phyloP scores from a whole-genome alignment of 257 asterid genomes.

The Salvia hispanica region DNA sequence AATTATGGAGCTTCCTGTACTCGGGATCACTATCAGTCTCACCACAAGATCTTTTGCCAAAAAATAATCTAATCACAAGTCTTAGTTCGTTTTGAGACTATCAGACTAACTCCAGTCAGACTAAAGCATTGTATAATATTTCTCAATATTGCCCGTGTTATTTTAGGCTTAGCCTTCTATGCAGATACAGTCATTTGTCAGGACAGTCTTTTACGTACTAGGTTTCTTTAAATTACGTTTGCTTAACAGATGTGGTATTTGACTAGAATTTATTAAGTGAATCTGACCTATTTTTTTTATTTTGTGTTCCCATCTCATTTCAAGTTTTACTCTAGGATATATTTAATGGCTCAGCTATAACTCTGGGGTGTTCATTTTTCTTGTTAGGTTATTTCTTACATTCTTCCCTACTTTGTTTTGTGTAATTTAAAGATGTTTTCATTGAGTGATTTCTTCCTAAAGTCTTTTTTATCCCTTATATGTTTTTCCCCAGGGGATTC shows the following conservation, averaged over 20 bases:
- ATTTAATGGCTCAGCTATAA: conserved; percentile 11
- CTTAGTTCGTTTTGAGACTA: not conserved
- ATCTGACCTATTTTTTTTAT: not conserved
- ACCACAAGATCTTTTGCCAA: not conserved
- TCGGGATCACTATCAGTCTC: not conserved
- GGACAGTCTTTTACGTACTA: not conserved
- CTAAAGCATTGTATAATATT: not conserved
- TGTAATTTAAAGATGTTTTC: conserved; percentile 19
- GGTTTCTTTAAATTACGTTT: conserved; percentile 3
- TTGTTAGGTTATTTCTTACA: conserved; percentile 19
- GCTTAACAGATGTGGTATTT: conserved; percentile 6
- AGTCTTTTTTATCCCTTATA: not conserved
- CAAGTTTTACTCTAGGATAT: conserved; percentile 2
- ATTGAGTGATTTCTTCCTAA: conserved; percentile 5
- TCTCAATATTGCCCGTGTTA: not conserved
- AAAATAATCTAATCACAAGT: not conserved
- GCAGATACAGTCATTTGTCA: conserved; percentile 3
- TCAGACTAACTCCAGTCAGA: conserved; percentile 3
- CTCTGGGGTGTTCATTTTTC: conserved; percentile 1
- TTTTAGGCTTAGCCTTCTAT: not conserved
- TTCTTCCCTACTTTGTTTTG: not conserved
- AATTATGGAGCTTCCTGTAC: conserved; percentile 9
- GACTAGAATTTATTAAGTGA: not conserved
- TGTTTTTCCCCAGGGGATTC: conserved; percentile 8
- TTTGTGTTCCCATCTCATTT: conserved; percentile 2